phyloP scores from a whole-genome alignment of 2,329 filamentous ascomycete species.

The Diaporthe vexans region DNA sequence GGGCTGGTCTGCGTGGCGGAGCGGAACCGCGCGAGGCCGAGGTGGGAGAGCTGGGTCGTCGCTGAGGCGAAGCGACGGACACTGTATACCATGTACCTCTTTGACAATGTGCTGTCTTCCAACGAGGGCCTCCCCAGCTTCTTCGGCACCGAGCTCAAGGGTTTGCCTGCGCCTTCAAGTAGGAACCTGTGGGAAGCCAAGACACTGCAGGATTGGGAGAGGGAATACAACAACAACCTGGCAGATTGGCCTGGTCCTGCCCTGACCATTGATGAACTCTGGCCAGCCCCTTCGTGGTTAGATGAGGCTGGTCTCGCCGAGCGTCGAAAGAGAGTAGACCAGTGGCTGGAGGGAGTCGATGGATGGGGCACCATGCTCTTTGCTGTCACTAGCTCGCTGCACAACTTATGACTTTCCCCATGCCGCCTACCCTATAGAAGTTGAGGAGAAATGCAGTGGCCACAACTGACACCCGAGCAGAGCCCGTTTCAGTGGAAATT shows the following conservation, averaged over 20 bases:
- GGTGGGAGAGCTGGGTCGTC: conserved; percentile 68
- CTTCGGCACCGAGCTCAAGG: conserved; percentile 62
- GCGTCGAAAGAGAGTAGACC: conserved; percentile 57
- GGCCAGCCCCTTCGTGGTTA: conserved; percentile 55
- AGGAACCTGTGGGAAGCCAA: conserved; percentile 60
- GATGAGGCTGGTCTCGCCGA: conserved; percentile 49
- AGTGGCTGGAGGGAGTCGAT: conserved; percentile 65
- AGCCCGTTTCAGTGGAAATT: too few relatives aligned
- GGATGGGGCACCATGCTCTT: conserved; percentile 69
- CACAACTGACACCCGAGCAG: too few relatives aligned
- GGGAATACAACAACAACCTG: conserved; percentile 58
- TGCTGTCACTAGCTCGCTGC: conserved; percentile 44
- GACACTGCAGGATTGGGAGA: conserved; percentile 57
- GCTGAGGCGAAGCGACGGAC: conserved; percentile 66
- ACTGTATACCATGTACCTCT: conserved; percentile 66
- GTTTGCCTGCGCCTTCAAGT: conserved; percentile 57
- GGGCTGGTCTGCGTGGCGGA: conserved; percentile 55
- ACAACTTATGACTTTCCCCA: not conserved
- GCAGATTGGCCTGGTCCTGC: conserved; percentile 57
- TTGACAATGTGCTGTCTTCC: conserved; percentile 58
- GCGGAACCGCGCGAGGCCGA: conserved; percentile 52
- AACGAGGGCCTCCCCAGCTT: conserved; percentile 61
- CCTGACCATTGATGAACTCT: conserved; percentile 65
- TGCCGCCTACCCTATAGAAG: too few relatives aligned
- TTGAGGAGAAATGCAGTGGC: too few relatives aligned